Percentiles rank a stretch among this genome's conserved stretches.
Conservation (phyloP, 108 stramenopile species). For the Skeletonema grethae region DNA sequence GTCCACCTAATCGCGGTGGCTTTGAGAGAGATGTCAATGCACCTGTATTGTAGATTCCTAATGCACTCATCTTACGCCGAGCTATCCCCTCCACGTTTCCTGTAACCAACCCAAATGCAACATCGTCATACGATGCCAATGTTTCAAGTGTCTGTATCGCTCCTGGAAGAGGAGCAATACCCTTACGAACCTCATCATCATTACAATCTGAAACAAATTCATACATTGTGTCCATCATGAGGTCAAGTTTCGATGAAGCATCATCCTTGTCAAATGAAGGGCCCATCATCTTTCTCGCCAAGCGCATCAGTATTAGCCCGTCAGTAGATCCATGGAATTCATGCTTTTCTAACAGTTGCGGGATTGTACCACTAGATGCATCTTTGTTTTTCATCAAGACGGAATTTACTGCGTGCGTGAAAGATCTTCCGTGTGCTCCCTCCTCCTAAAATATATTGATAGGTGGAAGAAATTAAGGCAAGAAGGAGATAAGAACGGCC, state of each 20-base stretch:
- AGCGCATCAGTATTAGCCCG: constrained; percentile 52
- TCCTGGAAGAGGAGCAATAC: constrained; percentile 50
- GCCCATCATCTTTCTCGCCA: constrained; percentile 43
- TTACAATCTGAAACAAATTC: constrained; percentile 28
- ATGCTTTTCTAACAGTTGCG: constrained; percentile 34
- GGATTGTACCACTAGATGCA: constrained; percentile 26
- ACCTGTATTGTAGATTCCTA: constrained; percentile 47
- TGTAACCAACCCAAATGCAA: constrained; percentile 58
- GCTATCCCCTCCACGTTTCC: constrained; percentile 70
- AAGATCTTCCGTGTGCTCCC: constrained; percentile 53
- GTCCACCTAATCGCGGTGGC: constrained; percentile 18
- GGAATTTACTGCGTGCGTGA: constrained; percentile 31
- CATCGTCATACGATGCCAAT: constrained; percentile 27
- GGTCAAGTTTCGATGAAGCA: constrained; percentile 29
- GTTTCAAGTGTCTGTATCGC: constrained; percentile 39
- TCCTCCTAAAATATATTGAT: constrained; percentile 1
- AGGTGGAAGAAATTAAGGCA: no score
- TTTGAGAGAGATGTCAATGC: constrained; percentile 46
- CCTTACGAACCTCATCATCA: constrained; percentile 38
- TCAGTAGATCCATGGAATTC: constrained; percentile 62
- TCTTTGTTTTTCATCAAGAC: constrained; percentile 14
- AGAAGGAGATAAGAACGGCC: no score
- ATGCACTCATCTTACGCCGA: constrained; percentile 52
- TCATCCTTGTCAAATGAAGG: constrained; percentile 11
- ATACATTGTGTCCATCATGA: constrained; percentile 49